Evolutionary conservation across 495 filamentous ascomycete species (phyloP).

Genomic region (Gamarada debralockiae): DNA sequence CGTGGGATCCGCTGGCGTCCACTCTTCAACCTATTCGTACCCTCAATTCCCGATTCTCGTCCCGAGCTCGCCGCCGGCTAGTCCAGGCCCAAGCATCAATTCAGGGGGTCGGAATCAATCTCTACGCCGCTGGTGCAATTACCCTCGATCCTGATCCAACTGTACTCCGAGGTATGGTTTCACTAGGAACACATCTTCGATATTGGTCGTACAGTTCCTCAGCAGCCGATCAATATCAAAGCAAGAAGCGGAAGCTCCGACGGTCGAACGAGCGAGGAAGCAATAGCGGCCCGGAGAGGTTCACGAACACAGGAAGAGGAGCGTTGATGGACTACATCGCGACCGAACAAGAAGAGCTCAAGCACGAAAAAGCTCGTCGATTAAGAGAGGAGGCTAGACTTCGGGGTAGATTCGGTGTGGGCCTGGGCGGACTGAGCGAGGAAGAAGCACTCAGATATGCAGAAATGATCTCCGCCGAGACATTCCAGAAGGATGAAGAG

Average conservation of each 20-base stretch:
- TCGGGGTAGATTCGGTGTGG: slow-evolving; percentile 75
- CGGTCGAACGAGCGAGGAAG: slow-evolving; percentile 51
- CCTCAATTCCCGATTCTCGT: slow-evolving; percentile 82
- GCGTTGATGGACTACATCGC: slow-evolving; percentile 75
- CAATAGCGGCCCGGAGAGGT: slow-evolving; percentile 52
- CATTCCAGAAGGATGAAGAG: slow-evolving; percentile 57
- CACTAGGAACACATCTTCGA: slow-evolving; percentile 79
- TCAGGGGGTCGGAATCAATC: slow-evolving; percentile 67
- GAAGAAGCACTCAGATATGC: slow-evolving; percentile 90
- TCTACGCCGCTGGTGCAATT: slow-evolving; percentile 80
- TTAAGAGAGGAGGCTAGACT: slow-evolving; percentile 60
- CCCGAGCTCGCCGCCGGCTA: slow-evolving; percentile 70
- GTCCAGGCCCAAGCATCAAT: slow-evolving; percentile 67
- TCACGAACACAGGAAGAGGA: slow-evolving; percentile 55
- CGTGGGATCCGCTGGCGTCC: slow-evolving; percentile 93
- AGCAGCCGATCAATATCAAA: slow-evolving; percentile 59
- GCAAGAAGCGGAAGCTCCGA: slow-evolving; percentile 57
- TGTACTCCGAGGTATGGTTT: slow-evolving; percentile 83
- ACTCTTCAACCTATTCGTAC: slow-evolving; percentile 76
- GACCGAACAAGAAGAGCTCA: slow-evolving; percentile 74
- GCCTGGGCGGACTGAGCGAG: slow-evolving; percentile 73
- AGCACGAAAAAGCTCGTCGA: slow-evolving; percentile 59
- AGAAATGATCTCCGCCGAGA: slow-evolving; percentile 80
- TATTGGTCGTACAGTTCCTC: slow-evolving; percentile 92
- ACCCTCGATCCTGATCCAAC: slow-evolving; percentile 87